A percentile compares a stretch with the other conserved stretches of the same genome.
These are phyloP conservation scores for Pleomassaria siparia DNA, from an alignment of 2,329 filamentous ascomycete genomes.

Conservation along the genomic window DNA sequence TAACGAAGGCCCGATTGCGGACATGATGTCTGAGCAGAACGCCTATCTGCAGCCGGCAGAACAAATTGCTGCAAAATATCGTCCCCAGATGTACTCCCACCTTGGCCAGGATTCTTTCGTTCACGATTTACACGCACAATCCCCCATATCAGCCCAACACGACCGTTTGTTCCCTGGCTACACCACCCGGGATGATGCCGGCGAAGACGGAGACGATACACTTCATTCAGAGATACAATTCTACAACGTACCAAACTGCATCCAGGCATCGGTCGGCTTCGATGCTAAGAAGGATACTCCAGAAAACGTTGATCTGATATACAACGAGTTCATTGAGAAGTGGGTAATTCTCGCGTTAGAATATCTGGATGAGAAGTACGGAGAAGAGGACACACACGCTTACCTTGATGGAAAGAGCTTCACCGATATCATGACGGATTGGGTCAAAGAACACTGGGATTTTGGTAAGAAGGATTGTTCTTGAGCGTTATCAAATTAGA, in stretches of 20 bases:
- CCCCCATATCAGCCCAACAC: constrained; percentile 12
- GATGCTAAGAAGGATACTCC: constrained; percentile 55
- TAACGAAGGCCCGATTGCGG: constrained; percentile 56
- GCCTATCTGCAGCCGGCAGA: constrained; percentile 50
- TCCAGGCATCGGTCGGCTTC: constrained; percentile 70
- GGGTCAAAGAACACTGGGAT: constrained; percentile 60
- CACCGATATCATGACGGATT: constrained; percentile 60
- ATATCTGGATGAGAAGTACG: constrained; percentile 56
- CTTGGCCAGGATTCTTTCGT: not conserved
- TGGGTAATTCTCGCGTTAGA: constrained; percentile 77
- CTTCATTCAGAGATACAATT: constrained; percentile 74
- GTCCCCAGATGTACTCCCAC: constrained; percentile 20
- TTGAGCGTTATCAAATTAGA: no score
- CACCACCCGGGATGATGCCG: constrained; percentile 83
- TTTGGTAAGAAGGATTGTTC: constrained; percentile 23
- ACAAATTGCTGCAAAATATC: constrained; percentile 37
- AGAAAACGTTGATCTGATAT: constrained; percentile 81
- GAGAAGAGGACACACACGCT: constrained; percentile 52
- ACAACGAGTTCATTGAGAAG: constrained; percentile 85
- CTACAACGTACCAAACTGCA: constrained; percentile 79
- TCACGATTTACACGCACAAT: constrained; percentile 2
- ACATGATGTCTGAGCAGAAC: constrained; percentile 29
- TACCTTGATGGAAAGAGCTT: constrained; percentile 58
- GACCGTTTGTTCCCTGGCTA: constrained; percentile 71
- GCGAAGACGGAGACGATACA: constrained; percentile 86